Conservation (phyloP, 148 eudicot species). For the Rheum nobile region DNA sequence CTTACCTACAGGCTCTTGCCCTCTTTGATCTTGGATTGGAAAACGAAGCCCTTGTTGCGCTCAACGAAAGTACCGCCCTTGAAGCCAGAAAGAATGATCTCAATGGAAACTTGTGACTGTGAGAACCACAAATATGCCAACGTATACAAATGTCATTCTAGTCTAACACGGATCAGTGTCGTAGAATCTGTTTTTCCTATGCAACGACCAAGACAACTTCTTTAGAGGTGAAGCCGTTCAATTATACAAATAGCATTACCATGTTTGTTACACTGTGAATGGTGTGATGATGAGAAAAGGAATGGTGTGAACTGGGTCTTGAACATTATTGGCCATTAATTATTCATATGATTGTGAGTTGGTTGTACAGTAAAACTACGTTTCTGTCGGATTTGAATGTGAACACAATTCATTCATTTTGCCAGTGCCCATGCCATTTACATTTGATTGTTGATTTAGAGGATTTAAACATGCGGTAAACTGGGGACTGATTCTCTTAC, state of each 20-base stretch:
- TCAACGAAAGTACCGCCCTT: slow-evolving; percentile 45
- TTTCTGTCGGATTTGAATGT: neutral
- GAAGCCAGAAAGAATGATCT: slow-evolving; percentile 35
- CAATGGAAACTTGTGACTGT: slow-evolving; percentile 8
- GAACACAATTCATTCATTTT: neutral
- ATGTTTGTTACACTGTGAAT: neutral
- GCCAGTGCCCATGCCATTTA: neutral
- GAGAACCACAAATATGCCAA: neutral
- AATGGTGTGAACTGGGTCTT: neutral
- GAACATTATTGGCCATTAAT: neutral
- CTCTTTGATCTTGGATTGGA: slow-evolving; percentile 54
- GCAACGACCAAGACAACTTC: neutral
- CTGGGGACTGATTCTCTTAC: too few relatives aligned
- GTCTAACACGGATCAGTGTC: neutral
- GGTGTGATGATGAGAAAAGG: neutral
- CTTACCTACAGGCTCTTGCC: slow-evolving; percentile 50
- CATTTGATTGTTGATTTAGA: neutral
- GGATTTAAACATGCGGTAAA: too few relatives aligned
- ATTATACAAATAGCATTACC: neutral
- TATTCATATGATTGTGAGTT: neutral
- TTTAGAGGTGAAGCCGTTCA: neutral
- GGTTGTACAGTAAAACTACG: neutral
- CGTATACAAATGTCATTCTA: neutral
- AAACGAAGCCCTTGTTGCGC: slow-evolving; percentile 42
- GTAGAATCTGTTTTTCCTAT: neutral